These are phyloP conservation scores for Penicillium paneum DNA, from an alignment of 2,329 filamentous ascomycete genomes.

Conservation along the genomic window DNA sequence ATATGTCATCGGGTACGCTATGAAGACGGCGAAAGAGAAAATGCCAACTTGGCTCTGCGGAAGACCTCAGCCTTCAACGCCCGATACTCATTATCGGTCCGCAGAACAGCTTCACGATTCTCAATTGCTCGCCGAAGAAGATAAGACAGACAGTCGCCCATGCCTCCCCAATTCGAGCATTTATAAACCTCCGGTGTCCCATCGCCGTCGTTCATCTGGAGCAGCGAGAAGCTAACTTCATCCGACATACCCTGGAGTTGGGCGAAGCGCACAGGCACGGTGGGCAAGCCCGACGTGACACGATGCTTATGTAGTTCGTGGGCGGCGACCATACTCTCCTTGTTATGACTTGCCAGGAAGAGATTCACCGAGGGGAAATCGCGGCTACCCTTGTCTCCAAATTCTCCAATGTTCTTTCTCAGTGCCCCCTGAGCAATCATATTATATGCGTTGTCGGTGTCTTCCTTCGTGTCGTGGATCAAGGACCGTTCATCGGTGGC, in stretches of 20 bases:
- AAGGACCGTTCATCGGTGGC: constrained; percentile 65
- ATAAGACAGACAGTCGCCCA: constrained; percentile 77
- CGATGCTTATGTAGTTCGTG: constrained; percentile 50
- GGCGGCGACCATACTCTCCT: constrained; percentile 61
- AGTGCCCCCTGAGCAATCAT: constrained; percentile 66
- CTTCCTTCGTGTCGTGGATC: constrained; percentile 68
- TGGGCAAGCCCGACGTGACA: constrained; percentile 35
- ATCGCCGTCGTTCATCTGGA: constrained; percentile 42
- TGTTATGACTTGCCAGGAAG: constrained; percentile 81
- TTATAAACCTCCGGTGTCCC: constrained; percentile 51
- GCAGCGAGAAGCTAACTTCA: constrained; percentile 55
- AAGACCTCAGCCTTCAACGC: constrained; percentile 28
- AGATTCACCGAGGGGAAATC: constrained; percentile 59
- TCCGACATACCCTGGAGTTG: constrained; percentile 62
- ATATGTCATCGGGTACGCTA: neutral
- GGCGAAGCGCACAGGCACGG: constrained; percentile 52
- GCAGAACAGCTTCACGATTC: constrained; percentile 57
- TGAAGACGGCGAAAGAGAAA: constrained; percentile 9
- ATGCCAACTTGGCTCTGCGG: constrained; percentile 9
- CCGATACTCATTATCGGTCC: constrained; percentile 47
- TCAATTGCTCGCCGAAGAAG: constrained; percentile 57
- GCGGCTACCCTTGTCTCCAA: constrained; percentile 14
- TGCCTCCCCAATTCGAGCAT: constrained; percentile 55
- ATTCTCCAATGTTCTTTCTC: constrained; percentile 42
- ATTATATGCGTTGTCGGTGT: constrained; percentile 72